Conservation (phyloP, 108 stramenopile genomes). For the Skeletonema tropicum region DNA sequence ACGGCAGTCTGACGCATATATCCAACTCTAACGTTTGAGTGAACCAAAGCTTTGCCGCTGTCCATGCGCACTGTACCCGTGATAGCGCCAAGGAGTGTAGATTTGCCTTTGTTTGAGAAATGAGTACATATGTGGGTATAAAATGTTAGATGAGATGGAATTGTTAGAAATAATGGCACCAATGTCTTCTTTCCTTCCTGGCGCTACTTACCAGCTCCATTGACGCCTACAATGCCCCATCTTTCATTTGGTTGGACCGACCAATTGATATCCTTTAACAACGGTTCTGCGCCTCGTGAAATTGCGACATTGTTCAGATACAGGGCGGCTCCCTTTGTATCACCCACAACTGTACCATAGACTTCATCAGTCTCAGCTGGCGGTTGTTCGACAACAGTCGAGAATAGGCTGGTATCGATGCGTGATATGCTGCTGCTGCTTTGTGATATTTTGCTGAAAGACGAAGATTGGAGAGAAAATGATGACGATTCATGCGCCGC, state of each 20-base stretch:
- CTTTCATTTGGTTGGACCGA: conserved; percentile 58
- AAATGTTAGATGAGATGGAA: background rate
- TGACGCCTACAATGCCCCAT: conserved; percentile 62
- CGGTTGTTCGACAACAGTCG: background rate
- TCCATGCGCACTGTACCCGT: conserved; percentile 54
- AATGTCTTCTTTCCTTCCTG: no score
- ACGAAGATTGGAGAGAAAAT: background rate
- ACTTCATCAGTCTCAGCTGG: conserved; percentile 2
- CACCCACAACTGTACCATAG: conserved; percentile 20
- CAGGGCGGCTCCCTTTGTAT: conserved; percentile 70
- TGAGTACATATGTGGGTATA: background rate
- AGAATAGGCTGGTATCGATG: background rate
- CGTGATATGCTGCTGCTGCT: background rate
- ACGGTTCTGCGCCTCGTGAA: conserved; percentile 47
- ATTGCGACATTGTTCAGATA: conserved; percentile 58
- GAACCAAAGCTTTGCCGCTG: conserved; percentile 39
- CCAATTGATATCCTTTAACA: conserved; percentile 55
- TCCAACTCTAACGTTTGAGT: conserved; percentile 39
- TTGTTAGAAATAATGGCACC: no score
- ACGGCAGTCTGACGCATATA: conserved; percentile 56
- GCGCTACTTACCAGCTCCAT: conserved; percentile 41
- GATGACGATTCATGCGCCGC: conserved; percentile 1
- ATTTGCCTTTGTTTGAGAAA: conserved; percentile 27
- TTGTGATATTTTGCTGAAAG: background rate
- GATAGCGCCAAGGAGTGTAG: conserved; percentile 52